Conservation (phyloP, 768 basidiomycete genomes). For the Podaxis sp. region DNA sequence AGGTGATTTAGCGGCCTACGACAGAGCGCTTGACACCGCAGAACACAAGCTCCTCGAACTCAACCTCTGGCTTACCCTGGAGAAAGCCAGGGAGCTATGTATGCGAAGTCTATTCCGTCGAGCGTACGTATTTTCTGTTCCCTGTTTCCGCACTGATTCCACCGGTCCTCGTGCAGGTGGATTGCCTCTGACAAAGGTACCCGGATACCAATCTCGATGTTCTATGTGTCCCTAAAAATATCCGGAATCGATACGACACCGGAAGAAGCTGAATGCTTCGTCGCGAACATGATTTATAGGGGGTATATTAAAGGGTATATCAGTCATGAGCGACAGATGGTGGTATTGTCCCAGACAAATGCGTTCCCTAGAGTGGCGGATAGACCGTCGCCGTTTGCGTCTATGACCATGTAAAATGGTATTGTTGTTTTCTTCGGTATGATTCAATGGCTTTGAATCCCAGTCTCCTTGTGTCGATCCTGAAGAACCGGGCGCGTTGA, state of each 20-base stretch:
- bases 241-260: slow-evolving; percentile 67
- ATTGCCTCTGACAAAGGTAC: slow-evolving; percentile 69
- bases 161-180: slow-evolving; percentile 56
- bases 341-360: slow-evolving; percentile 79
- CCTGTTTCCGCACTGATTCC: neutral
- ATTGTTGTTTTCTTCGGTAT: neutral
- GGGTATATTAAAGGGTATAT: slow-evolving; percentile 95
- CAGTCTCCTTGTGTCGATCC: neutral
- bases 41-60: slow-evolving; percentile 81
- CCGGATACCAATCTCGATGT: slow-evolving; percentile 78
- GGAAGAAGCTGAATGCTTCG: slow-evolving; percentile 90
- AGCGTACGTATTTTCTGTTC: slow-evolving; percentile 49
- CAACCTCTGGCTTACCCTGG: slow-evolving; percentile 84
- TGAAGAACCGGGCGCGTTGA: neutral
- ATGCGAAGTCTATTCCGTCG: slow-evolving; percentile 78
- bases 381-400: slow-evolving; percentile 52
- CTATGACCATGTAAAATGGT: slow-evolving; percentile 30
- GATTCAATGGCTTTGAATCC: neutral
- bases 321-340: slow-evolving; percentile 92
- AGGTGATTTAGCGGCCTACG: slow-evolving; percentile 82
- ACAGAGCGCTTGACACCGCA: slow-evolving; percentile 67
- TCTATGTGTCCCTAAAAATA: slow-evolving; percentile 72
- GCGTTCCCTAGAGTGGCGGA: slow-evolving; percentile 80
- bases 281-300: slow-evolving; percentile 95
- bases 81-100: slow-evolving; percentile 86